Evolutionary conservation across 805 yeast genomes (phyloP), one percentile per base, ranked within the genome.

Genomic region (Wickerhamomyces bisporus): DNA sequence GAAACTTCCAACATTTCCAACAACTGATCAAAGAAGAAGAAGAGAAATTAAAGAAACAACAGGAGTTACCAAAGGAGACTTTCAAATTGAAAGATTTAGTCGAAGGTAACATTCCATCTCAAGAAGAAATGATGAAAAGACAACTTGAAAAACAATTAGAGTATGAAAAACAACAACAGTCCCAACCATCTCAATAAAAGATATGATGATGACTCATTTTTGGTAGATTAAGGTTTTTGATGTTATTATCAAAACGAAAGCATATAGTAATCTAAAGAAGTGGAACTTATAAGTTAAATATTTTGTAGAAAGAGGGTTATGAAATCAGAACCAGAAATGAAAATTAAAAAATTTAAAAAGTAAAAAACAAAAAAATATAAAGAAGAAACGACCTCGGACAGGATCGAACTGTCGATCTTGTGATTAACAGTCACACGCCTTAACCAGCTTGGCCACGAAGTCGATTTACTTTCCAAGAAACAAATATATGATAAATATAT

Each of bases 1-100:
- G 79, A 66, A 87, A 86, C 61, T 91, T 87, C 61, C 79, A 81
- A 52, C 78, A 79, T 50, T 84, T 87, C 78, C 79, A 80, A 65
- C 79, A 83, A 62, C 70, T 86, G 53, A 72, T 88, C 51, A 86
- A 82, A 54, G 96, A 89, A 67, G 94, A 91, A 63, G 87, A 79
- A 49, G 77, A 72, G 47, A 67, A 67, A 49, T 55, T 67, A 46
- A 61, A 69, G 42, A 81, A 80, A 54, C 77, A 81, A 58, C 84
- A 85, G 63, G 76, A 86, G 56, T 71, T 85, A 67, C 88, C 88
- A 43, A 81, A 79, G 46, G 87, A 87, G 73, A 80, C 83, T 55
- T 73, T 83, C 57, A 86, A 96, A 19, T 71, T 89, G 58, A 87
- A 83, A 65, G 87, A 86, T 66, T 71, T 86, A 51, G 79, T 88